Evolutionary conservation across 129 eudicot genomes (phyloP).

Genomic region (Flaveria ramosissima): DNA sequence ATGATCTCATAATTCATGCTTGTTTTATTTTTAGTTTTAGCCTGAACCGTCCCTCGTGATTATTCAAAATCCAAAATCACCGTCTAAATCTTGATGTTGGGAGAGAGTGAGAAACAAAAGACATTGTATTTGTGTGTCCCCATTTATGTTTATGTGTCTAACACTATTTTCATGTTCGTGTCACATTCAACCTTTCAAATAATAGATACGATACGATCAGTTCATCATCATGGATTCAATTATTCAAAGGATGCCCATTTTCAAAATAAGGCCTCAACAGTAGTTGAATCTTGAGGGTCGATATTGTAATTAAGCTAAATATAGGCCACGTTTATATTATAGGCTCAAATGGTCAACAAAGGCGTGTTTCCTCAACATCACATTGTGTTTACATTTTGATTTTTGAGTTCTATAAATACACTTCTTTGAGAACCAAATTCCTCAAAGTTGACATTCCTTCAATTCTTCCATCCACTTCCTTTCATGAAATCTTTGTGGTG

Average conservation of each 20-base stretch:
- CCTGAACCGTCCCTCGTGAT: not conserved
- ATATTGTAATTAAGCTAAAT: not conserved
- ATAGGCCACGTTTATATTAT: not conserved
- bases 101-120: not conserved
- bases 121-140: too few species aligned
- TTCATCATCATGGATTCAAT: not conserved
- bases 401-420: conserved; percentile 33
- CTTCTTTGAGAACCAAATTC: conserved; percentile 2
- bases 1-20: not conserved
- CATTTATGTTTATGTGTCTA: too few species aligned
- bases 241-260: not conserved
- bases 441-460: conserved; percentile 6
- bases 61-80: not conserved
- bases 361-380: not conserved
- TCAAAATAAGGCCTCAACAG: conserved; percentile 6
- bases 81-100: not conserved
- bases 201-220: too few species aligned
- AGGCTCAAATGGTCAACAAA: conserved; percentile 28
- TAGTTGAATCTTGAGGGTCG: not conserved
- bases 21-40: not conserved
- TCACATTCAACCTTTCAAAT: too few species aligned
- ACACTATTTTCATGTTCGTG: too few species aligned
- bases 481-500: not conserved
- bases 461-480: conserved; percentile 13
- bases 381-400: not conserved